Percentiles rank a stretch among this genome's conserved stretches.
Conservation (phyloP, 129 eudicot species). For the Smallanthus sonchifolius region DNA sequence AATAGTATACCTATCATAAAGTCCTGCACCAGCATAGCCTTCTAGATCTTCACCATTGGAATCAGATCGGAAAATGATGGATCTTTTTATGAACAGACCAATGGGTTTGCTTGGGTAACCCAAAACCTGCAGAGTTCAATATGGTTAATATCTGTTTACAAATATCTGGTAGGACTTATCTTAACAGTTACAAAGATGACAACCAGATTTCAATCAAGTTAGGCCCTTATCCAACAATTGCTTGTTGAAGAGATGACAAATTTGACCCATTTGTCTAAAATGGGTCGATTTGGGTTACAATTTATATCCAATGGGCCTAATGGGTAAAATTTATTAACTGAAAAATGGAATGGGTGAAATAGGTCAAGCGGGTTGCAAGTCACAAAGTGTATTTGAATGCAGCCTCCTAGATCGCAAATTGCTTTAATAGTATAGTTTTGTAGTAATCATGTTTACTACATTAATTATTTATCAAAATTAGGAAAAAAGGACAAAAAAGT, state of each 20-base stretch:
- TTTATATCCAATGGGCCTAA: not conserved
- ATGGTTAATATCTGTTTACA: not conserved
- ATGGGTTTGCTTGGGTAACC: slow-evolving; percentile 99
- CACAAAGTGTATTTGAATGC: not conserved
- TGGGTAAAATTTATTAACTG: not conserved
- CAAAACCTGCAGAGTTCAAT: slow-evolving; percentile 48
- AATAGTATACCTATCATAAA: slow-evolving; percentile 73
- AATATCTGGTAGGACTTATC: not conserved
- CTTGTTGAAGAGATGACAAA: not conserved
- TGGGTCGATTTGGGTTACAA: too few relatives aligned
- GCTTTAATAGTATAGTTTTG: not conserved
- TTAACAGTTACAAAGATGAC: not conserved
- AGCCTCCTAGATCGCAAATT: not conserved
- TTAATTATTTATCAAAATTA: not conserved
- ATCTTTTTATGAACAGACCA: slow-evolving; percentile 79
- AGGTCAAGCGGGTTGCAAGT: not conserved
- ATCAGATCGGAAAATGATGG: slow-evolving; percentile 93
- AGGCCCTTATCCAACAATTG: not conserved
- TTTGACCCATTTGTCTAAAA: not conserved
- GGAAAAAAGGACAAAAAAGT: not conserved
- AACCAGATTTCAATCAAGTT: not conserved
- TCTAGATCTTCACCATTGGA: slow-evolving; percentile 97
- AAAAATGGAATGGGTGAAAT: not conserved
- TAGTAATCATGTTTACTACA: not conserved
- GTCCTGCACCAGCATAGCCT: slow-evolving; percentile 99